These are phyloP conservation scores for Epichloe uncinata DNA, from an alignment of 2,329 filamentous ascomycete species.

Conservation along the genomic window DNA sequence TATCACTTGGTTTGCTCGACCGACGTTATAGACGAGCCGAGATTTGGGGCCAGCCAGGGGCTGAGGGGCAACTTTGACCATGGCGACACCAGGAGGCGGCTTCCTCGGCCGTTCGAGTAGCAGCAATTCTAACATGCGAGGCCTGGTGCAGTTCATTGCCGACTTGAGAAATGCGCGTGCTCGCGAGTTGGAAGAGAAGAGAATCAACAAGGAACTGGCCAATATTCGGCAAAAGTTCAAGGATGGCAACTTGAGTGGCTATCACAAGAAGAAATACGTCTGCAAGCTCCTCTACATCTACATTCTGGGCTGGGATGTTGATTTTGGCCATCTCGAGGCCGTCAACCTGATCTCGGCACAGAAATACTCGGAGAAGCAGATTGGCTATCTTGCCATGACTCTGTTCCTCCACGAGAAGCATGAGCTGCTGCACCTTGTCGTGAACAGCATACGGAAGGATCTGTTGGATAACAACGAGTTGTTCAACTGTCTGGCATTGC, in stretches of 20 bases:
- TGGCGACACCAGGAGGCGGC: slow-evolving; percentile 44
- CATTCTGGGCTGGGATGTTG: slow-evolving; percentile 96
- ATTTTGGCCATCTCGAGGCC: slow-evolving; percentile 95
- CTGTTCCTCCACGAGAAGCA: slow-evolving; percentile 95
- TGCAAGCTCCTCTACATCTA: slow-evolving; percentile 99
- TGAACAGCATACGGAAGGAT: slow-evolving; percentile 97
- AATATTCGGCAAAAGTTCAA: slow-evolving; percentile 99
- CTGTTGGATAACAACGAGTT: slow-evolving; percentile 89
- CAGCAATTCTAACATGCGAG: slow-evolving; percentile 58
- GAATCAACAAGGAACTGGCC: slow-evolving; percentile 98
- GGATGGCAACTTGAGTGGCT: slow-evolving; percentile 83
- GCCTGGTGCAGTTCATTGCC: slow-evolving; percentile 95
- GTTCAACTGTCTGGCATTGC: slow-evolving; percentile 90
- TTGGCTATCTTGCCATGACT: slow-evolving; percentile 94
- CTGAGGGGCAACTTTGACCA: slow-evolving; percentile 17
- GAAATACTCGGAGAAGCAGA: slow-evolving; percentile 99
- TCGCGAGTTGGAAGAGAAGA: slow-evolving; percentile 92
- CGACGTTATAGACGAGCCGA: background rate
- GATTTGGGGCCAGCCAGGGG: slow-evolving; percentile 4
- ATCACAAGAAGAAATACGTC: slow-evolving; percentile 99
- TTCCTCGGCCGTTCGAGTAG: slow-evolving; percentile 54
- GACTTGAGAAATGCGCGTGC: slow-evolving; percentile 91
- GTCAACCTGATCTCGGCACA: slow-evolving; percentile 93
- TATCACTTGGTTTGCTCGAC: background rate
- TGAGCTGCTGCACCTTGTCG: slow-evolving; percentile 86